Percentiles rank a stretch among this genome's conserved stretches.
These are phyloP conservation scores for Rhizopogon rudus DNA, from an alignment of 768 basidiomycete genomes.

Conservation along the genomic window DNA sequence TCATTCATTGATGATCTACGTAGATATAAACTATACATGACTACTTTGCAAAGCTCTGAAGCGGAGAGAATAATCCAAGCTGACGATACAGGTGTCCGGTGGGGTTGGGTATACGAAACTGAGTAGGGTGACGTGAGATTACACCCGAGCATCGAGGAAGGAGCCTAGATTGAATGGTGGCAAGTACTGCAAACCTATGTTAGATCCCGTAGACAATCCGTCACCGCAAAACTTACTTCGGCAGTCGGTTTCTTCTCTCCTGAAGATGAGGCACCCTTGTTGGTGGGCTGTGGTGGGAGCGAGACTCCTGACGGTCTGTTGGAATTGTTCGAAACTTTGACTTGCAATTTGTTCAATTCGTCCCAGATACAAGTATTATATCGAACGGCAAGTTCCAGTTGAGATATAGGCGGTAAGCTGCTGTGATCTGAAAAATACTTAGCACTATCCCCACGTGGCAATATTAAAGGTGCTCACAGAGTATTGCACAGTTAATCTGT, in stretches of 20 bases:
- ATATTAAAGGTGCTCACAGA: slow-evolving; percentile 48
- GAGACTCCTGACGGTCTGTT: slow-evolving; percentile 38
- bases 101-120: slow-evolving; percentile 1
- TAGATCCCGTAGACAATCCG: not conserved
- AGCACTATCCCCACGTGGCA: not conserved
- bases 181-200: slow-evolving; percentile 28
- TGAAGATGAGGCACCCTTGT: slow-evolving; percentile 14
- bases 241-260: slow-evolving; percentile 29
- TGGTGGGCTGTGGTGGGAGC: slow-evolving; percentile 33
- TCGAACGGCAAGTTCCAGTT: slow-evolving; percentile 59
- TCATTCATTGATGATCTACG: slow-evolving; percentile 28
- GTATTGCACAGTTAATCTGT: slow-evolving; percentile 82
- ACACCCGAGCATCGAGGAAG: slow-evolving; percentile 47
- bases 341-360: slow-evolving; percentile 43
- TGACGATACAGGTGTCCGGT: slow-evolving; percentile 8
- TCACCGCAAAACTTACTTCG: slow-evolving; percentile 28
- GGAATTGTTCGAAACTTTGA: slow-evolving; percentile 35
- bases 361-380: slow-evolving; percentile 63
- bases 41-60: slow-evolving; percentile 17
- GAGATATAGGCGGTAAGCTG: slow-evolving; percentile 48
- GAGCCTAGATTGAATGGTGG: slow-evolving; percentile 51
- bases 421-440: slow-evolving; percentile 40
- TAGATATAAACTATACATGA: slow-evolving; percentile 20
- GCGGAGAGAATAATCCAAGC: slow-evolving; percentile 1
- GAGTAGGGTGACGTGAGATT: slow-evolving; percentile 12